A percentile compares a stretch with the other conserved stretches of the same genome.
These are phyloP conservation scores for Henckelia pumila DNA, from an alignment of 257 asterid species.

Conservation along the genomic window DNA sequence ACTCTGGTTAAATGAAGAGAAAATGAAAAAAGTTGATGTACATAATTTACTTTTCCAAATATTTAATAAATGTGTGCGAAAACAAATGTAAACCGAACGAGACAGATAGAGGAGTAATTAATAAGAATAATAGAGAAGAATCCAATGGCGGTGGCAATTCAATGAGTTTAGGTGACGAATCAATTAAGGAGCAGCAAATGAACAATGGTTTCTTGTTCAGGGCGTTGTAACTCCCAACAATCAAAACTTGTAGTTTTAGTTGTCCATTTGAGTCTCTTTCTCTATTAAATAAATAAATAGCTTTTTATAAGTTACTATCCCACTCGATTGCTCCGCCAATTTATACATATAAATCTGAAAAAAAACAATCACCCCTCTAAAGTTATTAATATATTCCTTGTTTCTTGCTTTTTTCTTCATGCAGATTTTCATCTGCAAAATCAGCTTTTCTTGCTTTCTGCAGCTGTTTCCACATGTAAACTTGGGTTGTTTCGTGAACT, in stretches of 20 bases:
- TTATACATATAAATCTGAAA: conserved; percentile 3
- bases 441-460: conserved; percentile 15
- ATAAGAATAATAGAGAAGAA: background rate
- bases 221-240: conserved; percentile 69
- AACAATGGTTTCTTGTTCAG: conserved; percentile 30
- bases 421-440: conserved; percentile 34
- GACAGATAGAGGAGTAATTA: too few species aligned
- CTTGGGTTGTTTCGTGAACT: too few species aligned
- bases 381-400: background rate
- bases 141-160: conserved; percentile 29
- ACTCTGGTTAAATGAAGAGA: too few species aligned
- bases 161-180: conserved; percentile 32
- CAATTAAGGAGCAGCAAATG: conserved; percentile 29
- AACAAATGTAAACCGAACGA: too few species aligned
- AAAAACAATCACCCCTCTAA: background rate
- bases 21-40: too few species aligned
- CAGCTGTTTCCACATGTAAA: conserved; percentile 12
- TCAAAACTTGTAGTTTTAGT: conserved; percentile 53
- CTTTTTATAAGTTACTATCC: background rate
- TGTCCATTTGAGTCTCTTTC: conserved; percentile 37
- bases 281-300: background rate
- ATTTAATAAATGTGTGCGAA: too few species aligned
- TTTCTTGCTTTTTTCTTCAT: conserved; percentile 25
- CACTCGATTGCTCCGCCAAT: conserved; percentile 28
- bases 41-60: too few species aligned